phyloP scores from a whole-genome alignment of 257 asterid genomes.

The Plectranthus barbatus region DNA sequence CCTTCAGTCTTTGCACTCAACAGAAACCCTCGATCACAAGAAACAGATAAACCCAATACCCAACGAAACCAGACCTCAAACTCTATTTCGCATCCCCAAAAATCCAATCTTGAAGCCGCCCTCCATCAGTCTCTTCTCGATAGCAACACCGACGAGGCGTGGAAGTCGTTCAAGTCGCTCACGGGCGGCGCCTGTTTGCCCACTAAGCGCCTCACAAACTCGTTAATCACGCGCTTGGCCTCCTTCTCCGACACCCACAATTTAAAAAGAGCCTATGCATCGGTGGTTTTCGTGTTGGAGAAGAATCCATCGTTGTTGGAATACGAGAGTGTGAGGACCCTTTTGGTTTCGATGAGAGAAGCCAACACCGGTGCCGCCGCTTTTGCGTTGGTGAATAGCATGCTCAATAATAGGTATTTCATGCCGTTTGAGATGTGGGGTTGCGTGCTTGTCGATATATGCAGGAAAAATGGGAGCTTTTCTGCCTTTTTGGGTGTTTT shows the following conservation, averaged over 20 bases:
- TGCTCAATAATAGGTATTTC: slow-evolving; percentile 78
- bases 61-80: slow-evolving; percentile 19
- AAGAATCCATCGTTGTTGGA: slow-evolving; percentile 64
- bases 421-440: slow-evolving; percentile 84
- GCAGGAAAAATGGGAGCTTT: slow-evolving; percentile 67
- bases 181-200: slow-evolving; percentile 49
- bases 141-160: slow-evolving; percentile 77
- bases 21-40: slow-evolving; percentile 15
- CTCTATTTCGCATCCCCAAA: slow-evolving; percentile 38
- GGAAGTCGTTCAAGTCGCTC: slow-evolving; percentile 89
- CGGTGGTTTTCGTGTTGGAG: slow-evolving; percentile 59
- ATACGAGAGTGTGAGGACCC: slow-evolving; percentile 38
- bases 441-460: slow-evolving; percentile 43
- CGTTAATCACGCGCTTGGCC: slow-evolving; percentile 59
- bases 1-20: slow-evolving; percentile 64
- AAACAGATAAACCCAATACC: slow-evolving; percentile 21
- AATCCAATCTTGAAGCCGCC: slow-evolving; percentile 38
- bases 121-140: slow-evolving; percentile 41
- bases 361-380: slow-evolving; percentile 71
- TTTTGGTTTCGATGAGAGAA: slow-evolving; percentile 61
- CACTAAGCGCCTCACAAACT: slow-evolving; percentile 65
- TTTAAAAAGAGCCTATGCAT: slow-evolving; percentile 79
- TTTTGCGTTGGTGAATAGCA: slow-evolving; percentile 67
- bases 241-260: slow-evolving; percentile 52
- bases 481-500: slow-evolving; percentile 50